Evolutionary conservation across 345 rosid genomes (phyloP), one percentile per base, ranked within the genome.

Genomic region (Physaria fendleri): DNA sequence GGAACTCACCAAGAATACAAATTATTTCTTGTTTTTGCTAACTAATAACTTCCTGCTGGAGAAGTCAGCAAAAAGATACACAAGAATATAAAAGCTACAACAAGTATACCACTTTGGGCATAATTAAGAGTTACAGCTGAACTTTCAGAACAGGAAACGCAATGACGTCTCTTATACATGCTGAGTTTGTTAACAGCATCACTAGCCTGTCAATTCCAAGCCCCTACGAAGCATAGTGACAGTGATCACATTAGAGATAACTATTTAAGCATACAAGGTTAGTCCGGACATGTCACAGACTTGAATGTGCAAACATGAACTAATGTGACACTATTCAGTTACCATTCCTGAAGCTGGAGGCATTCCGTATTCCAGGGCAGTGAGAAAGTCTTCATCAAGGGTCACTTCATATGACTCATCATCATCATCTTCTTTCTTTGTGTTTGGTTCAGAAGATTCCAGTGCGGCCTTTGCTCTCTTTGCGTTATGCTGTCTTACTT

Each of bases 261-360:
- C 40, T 42, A 44, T 4, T 54, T 53, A 56, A 16, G 16, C 29
- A 30, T 15, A 48, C 0, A 45, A 13, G 37, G 37, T 4, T 32
- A 32, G 13, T 21, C 18, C 0, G 27, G 56, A 45, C 56, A 13
- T 65, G 39, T 25, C 45, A 30, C 14, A 22, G 12, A 23, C 21
- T 43, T 34, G 55, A 65, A n/a, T 2, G 0, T 6, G 21, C 8
- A 40, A 51, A n/a, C 39, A 14, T 6, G 8, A 17, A 23, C 27
- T 54, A 38, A 45, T 6, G 28, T 24, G 3, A 2, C 35, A 20
- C 17, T 40, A 14, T 10, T 21, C 38, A 8, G 46, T 41, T 80
- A 93, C 99, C 99, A 89, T 86, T 71, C 99, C 99, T 5, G 95
- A 89, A 59, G 97, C 99, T 0, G 97, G 99, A 51, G 97, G 95